Evolutionary conservation across 306 rosid genomes (phyloP), one percentile per base, ranked within the genome.

Genomic region (Elaeagnus macrophylla): DNA sequence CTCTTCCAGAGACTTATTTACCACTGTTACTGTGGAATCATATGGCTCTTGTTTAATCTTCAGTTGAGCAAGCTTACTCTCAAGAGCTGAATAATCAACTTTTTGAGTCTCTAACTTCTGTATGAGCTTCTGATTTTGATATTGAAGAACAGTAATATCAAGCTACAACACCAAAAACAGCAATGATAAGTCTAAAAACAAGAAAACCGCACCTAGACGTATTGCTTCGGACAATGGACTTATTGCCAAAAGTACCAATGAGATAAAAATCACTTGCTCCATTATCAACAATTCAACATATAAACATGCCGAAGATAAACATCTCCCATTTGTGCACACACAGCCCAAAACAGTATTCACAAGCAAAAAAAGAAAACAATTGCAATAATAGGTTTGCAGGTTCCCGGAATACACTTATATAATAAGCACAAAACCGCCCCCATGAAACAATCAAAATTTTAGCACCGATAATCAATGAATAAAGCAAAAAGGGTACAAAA

Each of bases 41-140:
- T 77, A 66, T 17, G 96, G 84, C 60, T 68, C 77, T 56, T 93
- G 96, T 68, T 72, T 74, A 63, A 66, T 81, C 78, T 77, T 75
- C 64, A 84, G 70, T 38, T 75, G 94, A 64, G 71, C 74, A 64
- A 72, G 57, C 60, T 79, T 88, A 66, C 67, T 77, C 66, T 82
- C 82, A 60, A 87, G 81, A 47, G 80, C 72, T 57, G 65, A 62
- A 69, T 73, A 48, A 65, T 93, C 99, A 58, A 84, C 57, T 75
- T 83, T 93, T 73, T 93, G 99, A 51, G 86, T 67, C 76, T 93
- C 99, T 65, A 93, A 72, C 73, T 87, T 93, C 78, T 88, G 89
- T 16, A 58, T 67, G 64, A 93, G 94, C 77, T 82, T 93, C 77
- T 87, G 94, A 72, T 87, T 93, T 77, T 83, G 96, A 79, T 51